phyloP scores from a whole-genome alignment of 2,329 filamentous ascomycete species.

The Diplocarpon mali region DNA sequence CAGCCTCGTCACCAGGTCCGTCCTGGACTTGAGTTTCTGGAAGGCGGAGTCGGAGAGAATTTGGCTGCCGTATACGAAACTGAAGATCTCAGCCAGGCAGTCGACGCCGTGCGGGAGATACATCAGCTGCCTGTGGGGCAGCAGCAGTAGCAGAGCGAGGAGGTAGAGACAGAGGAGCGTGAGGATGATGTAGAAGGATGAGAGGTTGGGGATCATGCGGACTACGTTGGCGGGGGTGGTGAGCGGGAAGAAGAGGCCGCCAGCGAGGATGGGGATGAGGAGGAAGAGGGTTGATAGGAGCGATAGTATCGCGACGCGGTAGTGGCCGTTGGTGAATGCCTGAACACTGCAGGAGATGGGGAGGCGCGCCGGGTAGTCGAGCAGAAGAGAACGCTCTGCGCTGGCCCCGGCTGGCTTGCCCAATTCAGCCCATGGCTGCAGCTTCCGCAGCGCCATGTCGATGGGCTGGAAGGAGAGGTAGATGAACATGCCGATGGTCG shows the following conservation, averaged over 20 bases:
- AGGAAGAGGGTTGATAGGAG: slow-evolving; percentile 47
- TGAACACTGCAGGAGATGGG: slow-evolving; percentile 48
- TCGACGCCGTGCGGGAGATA: slow-evolving; percentile 63
- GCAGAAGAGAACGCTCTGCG: slow-evolving; percentile 52
- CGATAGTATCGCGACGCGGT: slow-evolving; percentile 51
- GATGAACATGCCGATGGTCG: slow-evolving; percentile 53
- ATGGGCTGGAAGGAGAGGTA: slow-evolving; percentile 57
- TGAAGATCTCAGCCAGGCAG: slow-evolving; percentile 65
- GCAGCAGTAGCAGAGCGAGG: slow-evolving; percentile 48
- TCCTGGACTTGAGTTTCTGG: slow-evolving; percentile 52
- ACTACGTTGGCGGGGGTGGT: slow-evolving; percentile 42
- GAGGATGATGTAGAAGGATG: slow-evolving; percentile 63
- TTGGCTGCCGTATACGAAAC: slow-evolving; percentile 63
- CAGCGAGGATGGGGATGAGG: slow-evolving; percentile 50
- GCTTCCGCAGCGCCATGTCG: slow-evolving; percentile 52
- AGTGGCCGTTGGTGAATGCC: slow-evolving; percentile 48
- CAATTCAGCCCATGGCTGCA: slow-evolving; percentile 61
- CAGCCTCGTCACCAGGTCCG: slow-evolving; percentile 58
- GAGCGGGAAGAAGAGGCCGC: slow-evolving; percentile 64
- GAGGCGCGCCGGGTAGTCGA: slow-evolving; percentile 56
- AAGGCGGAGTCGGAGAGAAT: slow-evolving; percentile 65
- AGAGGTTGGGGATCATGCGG: slow-evolving; percentile 60
- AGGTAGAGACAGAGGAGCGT: slow-evolving; percentile 61
- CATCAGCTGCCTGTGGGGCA: slow-evolving; percentile 49
- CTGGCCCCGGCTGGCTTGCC: slow-evolving; percentile 43